Evolutionary conservation across 768 basidiomycete species (phyloP), one percentile per base, ranked within the genome.

Genomic region (Panus rudis): DNA sequence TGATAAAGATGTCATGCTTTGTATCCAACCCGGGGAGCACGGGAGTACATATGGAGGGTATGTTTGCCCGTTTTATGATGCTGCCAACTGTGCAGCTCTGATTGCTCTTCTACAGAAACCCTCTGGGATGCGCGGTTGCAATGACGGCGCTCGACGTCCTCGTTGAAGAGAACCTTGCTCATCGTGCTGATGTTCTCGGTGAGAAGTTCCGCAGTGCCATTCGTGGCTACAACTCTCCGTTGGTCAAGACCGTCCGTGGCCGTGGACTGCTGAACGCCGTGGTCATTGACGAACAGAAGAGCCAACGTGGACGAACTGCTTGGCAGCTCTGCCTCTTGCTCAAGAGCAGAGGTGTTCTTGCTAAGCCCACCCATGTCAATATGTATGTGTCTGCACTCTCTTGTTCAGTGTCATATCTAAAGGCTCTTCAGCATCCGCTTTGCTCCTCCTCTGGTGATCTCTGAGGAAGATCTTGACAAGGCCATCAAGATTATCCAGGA

Each of bases 41-140:
- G 92, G 93, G 3, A 88, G 84, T 51, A 98, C 94, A 0, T 97
- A 96, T 47, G 93, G 93, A 55, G 93, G 93, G 83, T 89, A 51
- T 45, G 82, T 65, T 8, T 27, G n/a, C n/a, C n/a, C n/a, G n/a
- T n/a, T n/a, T n/a, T 23, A 37, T 32, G 16, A 12, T 35, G 39
- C 26, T 35, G 30, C 28, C 19, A 16, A 24, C 37, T 40, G 13
- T 50, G 24, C 17, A 46, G 20, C 25, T 16, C 33, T 21, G 28
- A 48, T 6, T 30, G 41, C 37, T 23, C 31, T 42, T 16, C 31
- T 37, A 19, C 41, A 88, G 91, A 27, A 98, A 96, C 61, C 94
- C 96, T 0, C 73, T 99, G 17, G 96, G 86, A 6, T 94, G 92
- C 54, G 96, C 96, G n/a, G 89, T 96, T 6, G 85, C 93, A 25